Percentiles rank a stretch among this genome's conserved stretches.
phyloP scores from a whole-genome alignment of 2,329 filamentous ascomycete genomes.

The Metarhizium humberi region DNA sequence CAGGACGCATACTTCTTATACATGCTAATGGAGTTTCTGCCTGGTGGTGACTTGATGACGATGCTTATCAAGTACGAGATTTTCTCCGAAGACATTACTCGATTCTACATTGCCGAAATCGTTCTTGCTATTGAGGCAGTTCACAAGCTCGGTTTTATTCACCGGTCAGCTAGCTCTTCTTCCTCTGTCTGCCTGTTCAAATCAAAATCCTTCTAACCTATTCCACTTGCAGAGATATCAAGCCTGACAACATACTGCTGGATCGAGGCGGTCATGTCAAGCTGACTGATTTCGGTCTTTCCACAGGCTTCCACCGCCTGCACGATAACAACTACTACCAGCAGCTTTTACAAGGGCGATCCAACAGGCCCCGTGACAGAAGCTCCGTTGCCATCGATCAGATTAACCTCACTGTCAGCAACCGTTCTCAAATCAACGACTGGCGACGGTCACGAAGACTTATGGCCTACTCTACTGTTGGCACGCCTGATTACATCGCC shows the following conservation, averaged over 20 bases:
- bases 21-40: slow-evolving; percentile 99
- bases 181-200: background rate
- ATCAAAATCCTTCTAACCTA: background rate
- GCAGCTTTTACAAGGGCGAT: slow-evolving; percentile 77
- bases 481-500: slow-evolving; percentile 96
- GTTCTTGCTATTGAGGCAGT: slow-evolving; percentile 97
- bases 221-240: slow-evolving; percentile 67
- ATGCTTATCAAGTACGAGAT: slow-evolving; percentile 99
- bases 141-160: slow-evolving; percentile 95
- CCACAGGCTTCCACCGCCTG: slow-evolving; percentile 94
- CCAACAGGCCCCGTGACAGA: slow-evolving; percentile 66
- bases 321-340: slow-evolving; percentile 99
- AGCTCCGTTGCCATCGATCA: slow-evolving; percentile 95
- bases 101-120: slow-evolving; percentile 98
- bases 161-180: slow-evolving; percentile 56
- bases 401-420: slow-evolving; percentile 96
- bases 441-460: slow-evolving; percentile 93
- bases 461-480: slow-evolving; percentile 97
- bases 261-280: slow-evolving; percentile 96
- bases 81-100: slow-evolving; percentile 96
- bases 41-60: slow-evolving; percentile 97
- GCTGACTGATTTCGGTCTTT: slow-evolving; percentile 94
- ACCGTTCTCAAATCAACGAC: slow-evolving; percentile 95
- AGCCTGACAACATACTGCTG: slow-evolving; percentile 95
- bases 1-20: slow-evolving; percentile 95